These are phyloP conservation scores for Cladosporium oxysporum DNA, from an alignment of 2,329 filamentous ascomycete genomes.

Conservation along the genomic window DNA sequence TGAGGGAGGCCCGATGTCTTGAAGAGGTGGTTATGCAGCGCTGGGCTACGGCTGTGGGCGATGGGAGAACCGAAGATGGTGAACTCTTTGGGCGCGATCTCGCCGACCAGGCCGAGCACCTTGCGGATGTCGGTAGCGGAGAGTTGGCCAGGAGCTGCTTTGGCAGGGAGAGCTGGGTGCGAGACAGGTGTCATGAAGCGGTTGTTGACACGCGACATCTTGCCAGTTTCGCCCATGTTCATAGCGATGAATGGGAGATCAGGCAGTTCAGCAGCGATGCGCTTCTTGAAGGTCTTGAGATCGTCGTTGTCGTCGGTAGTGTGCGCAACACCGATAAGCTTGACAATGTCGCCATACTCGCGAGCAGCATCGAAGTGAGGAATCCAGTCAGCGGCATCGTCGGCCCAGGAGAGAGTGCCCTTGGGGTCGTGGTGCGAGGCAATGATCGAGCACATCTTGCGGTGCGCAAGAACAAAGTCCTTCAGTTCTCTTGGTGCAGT, in stretches of 20 bases:
- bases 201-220: slow-evolving; percentile 88
- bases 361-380: slow-evolving; percentile 85
- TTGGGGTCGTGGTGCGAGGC: slow-evolving; percentile 92
- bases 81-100: slow-evolving; percentile 74
- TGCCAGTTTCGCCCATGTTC: slow-evolving; percentile 89
- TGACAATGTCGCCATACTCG: slow-evolving; percentile 89
- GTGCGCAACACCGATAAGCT: slow-evolving; percentile 81
- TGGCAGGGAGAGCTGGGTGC: slow-evolving; percentile 84
- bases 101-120: slow-evolving; percentile 75
- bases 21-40: slow-evolving; percentile 88
- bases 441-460: slow-evolving; percentile 79
- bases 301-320: slow-evolving; percentile 83
- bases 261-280: slow-evolving; percentile 70
- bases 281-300: slow-evolving; percentile 76
- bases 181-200: slow-evolving; percentile 92
- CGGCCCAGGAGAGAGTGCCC: slow-evolving; percentile 79
- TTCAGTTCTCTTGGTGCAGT: slow-evolving; percentile 78
- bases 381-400: slow-evolving; percentile 77
- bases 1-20: slow-evolving; percentile 76
- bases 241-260: slow-evolving; percentile 82
- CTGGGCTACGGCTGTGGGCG: slow-evolving; percentile 77
- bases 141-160: slow-evolving; percentile 90
- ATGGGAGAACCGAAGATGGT: slow-evolving; percentile 89
- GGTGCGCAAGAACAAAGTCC: slow-evolving; percentile 50
- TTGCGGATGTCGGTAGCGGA: slow-evolving; percentile 85